phyloP scores from a whole-genome alignment of 208 protist species.

The Borovskyia barvae region DNA sequence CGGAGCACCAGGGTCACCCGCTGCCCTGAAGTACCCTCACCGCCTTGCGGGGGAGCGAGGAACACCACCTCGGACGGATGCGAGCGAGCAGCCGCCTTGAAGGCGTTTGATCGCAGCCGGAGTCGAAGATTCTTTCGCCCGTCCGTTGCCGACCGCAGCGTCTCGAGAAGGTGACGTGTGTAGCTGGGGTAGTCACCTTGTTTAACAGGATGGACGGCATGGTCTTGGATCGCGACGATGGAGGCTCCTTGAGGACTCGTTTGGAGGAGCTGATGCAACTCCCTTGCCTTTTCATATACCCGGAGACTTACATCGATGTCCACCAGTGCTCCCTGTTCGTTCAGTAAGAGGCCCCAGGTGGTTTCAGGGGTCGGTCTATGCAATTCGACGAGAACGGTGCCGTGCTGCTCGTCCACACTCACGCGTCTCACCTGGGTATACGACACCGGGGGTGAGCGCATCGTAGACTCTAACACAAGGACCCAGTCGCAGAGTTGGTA shows the following conservation, averaged over 20 bases:
- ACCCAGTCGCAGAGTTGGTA: slow-evolving; percentile 72
- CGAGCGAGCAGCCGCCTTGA: slow-evolving; percentile 29
- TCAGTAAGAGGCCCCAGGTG: slow-evolving; percentile 73
- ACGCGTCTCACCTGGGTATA: slow-evolving; percentile 44
- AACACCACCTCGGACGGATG: slow-evolving; percentile 40
- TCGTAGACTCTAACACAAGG: slow-evolving; percentile 31
- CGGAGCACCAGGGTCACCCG: slow-evolving; percentile 46
- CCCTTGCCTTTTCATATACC: slow-evolving; percentile 29
- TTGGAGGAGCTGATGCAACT: slow-evolving; percentile 51
- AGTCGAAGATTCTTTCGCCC: slow-evolving; percentile 38
- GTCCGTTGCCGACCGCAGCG: slow-evolving; percentile 9
- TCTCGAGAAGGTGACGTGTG: slow-evolving; percentile 13
- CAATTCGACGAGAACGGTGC: slow-evolving; percentile 35
- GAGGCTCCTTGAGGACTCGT: slow-evolving; percentile 31
- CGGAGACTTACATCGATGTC: slow-evolving; percentile 67
- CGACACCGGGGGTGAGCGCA: slow-evolving; percentile 27
- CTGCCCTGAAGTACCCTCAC: slow-evolving; percentile 53
- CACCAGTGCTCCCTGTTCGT: slow-evolving; percentile 52
- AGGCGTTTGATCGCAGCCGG: slow-evolving; percentile 22
- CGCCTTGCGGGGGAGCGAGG: slow-evolving; percentile 40
- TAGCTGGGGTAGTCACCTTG: slow-evolving; percentile 11
- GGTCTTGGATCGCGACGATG: slow-evolving; percentile 46
- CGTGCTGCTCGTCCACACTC: slow-evolving; percentile 20
- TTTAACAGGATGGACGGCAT: slow-evolving; percentile 7
- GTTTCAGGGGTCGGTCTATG: slow-evolving; percentile 31